Evolutionary conservation across 179 eudicot species (phyloP).

Genomic region (Dionaea muscipula): DNA sequence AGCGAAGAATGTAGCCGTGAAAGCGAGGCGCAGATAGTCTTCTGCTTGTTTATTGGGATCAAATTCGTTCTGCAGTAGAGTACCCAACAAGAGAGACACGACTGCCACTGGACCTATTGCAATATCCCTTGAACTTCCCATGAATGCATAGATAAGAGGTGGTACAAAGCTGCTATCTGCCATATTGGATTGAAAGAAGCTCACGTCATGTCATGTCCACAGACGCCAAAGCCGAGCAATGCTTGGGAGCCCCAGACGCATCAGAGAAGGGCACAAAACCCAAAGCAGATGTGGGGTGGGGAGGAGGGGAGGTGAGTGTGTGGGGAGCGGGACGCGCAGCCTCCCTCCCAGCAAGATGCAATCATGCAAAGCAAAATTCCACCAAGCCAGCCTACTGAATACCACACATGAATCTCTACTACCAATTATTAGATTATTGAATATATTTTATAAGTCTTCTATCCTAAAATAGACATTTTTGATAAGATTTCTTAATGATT

Average conservation of each 20-base stretch:
- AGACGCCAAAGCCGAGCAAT: too few relatives aligned
- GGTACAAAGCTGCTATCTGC: constrained; percentile 77
- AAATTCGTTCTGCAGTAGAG: constrained; percentile 40
- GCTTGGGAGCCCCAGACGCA: too few relatives aligned
- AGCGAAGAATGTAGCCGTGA: constrained; percentile 78
- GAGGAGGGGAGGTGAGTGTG: too few relatives aligned
- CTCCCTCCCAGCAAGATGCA: too few relatives aligned
- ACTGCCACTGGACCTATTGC: constrained; percentile 91
- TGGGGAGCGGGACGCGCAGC: too few relatives aligned
- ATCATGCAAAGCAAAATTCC: too few relatives aligned
- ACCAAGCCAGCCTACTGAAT: too few relatives aligned
- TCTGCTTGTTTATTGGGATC: constrained; percentile 37
- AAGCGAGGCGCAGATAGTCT: constrained; percentile 52
- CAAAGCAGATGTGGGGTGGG: too few relatives aligned
- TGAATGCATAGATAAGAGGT: constrained; percentile 61
- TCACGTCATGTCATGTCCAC: not conserved
- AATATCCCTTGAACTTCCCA: constrained; percentile 86
- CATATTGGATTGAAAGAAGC: not conserved
- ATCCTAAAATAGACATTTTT: too few relatives aligned
- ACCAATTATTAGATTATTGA: not conserved
- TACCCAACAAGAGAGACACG: constrained; percentile 58
- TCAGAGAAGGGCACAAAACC: too few relatives aligned
- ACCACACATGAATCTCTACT: not conserved
- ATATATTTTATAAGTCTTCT: too few relatives aligned
- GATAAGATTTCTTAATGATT: too few relatives aligned